phyloP scores from a whole-genome alignment of 768 basidiomycete species.

The Pleurotus ostreatus region DNA sequence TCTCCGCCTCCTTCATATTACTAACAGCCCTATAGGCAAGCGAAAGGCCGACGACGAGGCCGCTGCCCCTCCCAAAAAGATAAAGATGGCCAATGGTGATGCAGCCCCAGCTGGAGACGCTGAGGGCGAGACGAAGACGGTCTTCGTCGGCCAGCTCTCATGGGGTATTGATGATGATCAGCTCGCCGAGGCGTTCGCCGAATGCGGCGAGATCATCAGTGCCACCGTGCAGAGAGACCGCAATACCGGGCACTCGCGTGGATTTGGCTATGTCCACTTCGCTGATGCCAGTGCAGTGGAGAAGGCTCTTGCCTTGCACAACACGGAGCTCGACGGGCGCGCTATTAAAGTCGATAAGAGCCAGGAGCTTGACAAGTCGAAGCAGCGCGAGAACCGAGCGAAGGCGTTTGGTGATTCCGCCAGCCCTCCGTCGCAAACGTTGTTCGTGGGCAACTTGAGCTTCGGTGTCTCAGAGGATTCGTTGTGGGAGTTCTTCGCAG shows the following conservation, averaged over 20 bases:
- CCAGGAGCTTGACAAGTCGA: constrained; percentile 51
- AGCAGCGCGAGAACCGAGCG: constrained; percentile 64
- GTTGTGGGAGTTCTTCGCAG: constrained; percentile 88
- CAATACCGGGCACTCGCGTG: constrained; percentile 76
- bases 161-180: constrained; percentile 98
- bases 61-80: constrained; percentile 71
- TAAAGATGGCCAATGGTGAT: constrained; percentile 63
- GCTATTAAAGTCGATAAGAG: constrained; percentile 83
- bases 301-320: constrained; percentile 77
- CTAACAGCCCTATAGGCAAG: constrained; percentile 44
- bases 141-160: constrained; percentile 91
- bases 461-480: constrained; percentile 77
- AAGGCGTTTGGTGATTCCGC: constrained; percentile 70
- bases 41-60: constrained; percentile 74
- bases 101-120: constrained; percentile 29
- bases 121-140: constrained; percentile 48
- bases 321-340: constrained; percentile 91
- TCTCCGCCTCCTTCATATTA: constrained; percentile 1
- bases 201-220: constrained; percentile 85
- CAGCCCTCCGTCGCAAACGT: constrained; percentile 63
- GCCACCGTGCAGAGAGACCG: constrained; percentile 87
- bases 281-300: constrained; percentile 65
- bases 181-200: constrained; percentile 85
- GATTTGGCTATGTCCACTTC: constrained; percentile 84
- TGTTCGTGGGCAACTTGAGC: constrained; percentile 91